These are phyloP conservation scores for Talaromyces adpressus DNA, from an alignment of 495 filamentous ascomycete species.

Conservation along the genomic window DNA sequence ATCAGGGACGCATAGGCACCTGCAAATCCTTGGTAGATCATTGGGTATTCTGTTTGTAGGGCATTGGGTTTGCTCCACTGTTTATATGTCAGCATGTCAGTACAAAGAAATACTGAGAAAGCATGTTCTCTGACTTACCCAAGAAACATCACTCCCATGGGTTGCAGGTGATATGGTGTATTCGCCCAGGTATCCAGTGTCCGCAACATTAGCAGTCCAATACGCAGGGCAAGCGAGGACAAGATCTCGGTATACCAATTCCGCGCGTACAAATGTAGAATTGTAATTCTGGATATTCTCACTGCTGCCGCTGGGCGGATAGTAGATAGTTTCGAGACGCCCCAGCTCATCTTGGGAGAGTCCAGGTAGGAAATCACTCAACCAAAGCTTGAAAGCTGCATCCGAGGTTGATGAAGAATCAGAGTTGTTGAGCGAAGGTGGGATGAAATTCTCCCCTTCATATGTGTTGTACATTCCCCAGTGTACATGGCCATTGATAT, in stretches of 20 bases:
- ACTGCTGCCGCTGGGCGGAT: neutral
- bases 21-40: constrained; percentile 50
- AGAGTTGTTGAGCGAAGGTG: neutral
- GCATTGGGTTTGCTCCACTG: constrained; percentile 42
- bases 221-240: neutral
- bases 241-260: neutral
- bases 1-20: constrained; percentile 56
- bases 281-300: neutral
- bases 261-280: neutral
- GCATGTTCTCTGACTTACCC: no score
- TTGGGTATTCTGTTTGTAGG: constrained; percentile 42
- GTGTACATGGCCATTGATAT: constrained; percentile 40
- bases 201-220: neutral
- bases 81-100: neutral
- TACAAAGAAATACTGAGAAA: neutral
- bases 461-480: constrained; percentile 23
- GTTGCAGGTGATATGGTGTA: neutral
- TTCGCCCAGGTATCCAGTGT: neutral
- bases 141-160: neutral
- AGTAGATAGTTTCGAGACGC: neutral
- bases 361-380: neutral
- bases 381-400: neutral
- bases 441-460: neutral
- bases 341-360: neutral
- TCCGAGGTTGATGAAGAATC: neutral